phyloP scores from a whole-genome alignment of 2,329 filamentous ascomycete species.

The Chlorencoelia australis region DNA sequence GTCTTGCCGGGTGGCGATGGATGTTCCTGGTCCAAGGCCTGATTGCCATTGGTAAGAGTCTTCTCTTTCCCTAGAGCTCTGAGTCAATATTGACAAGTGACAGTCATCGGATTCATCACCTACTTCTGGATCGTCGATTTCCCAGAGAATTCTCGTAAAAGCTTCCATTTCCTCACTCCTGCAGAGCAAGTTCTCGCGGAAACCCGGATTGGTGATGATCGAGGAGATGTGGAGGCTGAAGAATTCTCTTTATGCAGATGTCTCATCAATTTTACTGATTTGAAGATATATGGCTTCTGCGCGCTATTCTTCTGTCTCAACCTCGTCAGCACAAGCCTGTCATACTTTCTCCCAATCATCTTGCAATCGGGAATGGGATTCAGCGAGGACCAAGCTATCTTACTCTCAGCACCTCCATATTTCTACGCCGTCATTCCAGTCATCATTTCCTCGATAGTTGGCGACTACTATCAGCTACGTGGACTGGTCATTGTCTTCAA shows the following conservation, averaged over 20 bases:
- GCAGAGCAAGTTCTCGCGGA: slow-evolving; percentile 38
- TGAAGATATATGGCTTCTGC: slow-evolving; percentile 53
- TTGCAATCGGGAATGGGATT: slow-evolving; percentile 49
- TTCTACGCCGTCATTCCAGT: slow-evolving; percentile 38
- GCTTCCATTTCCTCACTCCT: slow-evolving; percentile 47
- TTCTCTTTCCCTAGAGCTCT: neutral
- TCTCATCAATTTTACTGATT: slow-evolving; percentile 38
- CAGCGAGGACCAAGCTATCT: slow-evolving; percentile 39
- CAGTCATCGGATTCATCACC: slow-evolving; percentile 38
- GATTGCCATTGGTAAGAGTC: slow-evolving; percentile 37
- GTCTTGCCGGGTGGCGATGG: slow-evolving; percentile 54
- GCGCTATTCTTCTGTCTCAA: slow-evolving; percentile 58
- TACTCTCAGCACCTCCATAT: slow-evolving; percentile 45
- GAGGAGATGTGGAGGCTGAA: slow-evolving; percentile 41
- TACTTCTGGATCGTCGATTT: slow-evolving; percentile 57
- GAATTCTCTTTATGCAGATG: slow-evolving; percentile 51
- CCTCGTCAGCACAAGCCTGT: slow-evolving; percentile 64
- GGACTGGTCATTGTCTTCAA: slow-evolving; percentile 26
- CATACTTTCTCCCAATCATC: slow-evolving; percentile 74
- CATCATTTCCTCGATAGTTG: slow-evolving; percentile 40
- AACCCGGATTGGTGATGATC: slow-evolving; percentile 44
- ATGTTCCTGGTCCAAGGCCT: slow-evolving; percentile 45
- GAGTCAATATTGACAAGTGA: slow-evolving; percentile 5
- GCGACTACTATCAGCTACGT: slow-evolving; percentile 43
- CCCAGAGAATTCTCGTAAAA: slow-evolving; percentile 43